Base-by-base conservation (phyloP, 2,329 filamentous ascomycete species). In the Colletotrichum navitas region DNA sequence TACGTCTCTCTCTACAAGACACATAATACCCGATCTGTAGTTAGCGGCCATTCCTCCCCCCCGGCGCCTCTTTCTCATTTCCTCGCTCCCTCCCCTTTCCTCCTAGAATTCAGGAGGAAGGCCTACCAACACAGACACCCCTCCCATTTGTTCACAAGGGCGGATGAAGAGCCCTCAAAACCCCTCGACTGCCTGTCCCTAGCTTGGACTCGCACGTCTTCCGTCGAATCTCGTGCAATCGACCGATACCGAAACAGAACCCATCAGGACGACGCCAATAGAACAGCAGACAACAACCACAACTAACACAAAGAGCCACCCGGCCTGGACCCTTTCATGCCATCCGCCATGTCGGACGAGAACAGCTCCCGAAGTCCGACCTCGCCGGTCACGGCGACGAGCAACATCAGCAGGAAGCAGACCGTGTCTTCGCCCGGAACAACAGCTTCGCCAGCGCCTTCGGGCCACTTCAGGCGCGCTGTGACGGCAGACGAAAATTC, bases 391-490 rank as follows among this genome's bases (percentile, higher is more conserved):
- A 68, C 68, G 52, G 54, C 68, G 58, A 59, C 64, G 29, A 71
- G 68, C 52, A 71, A 71, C 16, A 68, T 63, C 4, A 71, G 68
- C 55, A 71, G 68, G 51, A 71, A 71, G 64, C 68, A 71, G 52
- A 71, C 68, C n/a, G 24, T 71, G 10, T 71, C 68, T 29, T 71
- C 68, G 16, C 68, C 68, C 6, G 69, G 55, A 2, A 61, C 66
- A 45, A 65, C 69, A 36, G 52, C 71, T 63, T 68, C 68, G 34
- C 61, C 71, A 21, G 60, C 43, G 6, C 77, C 77, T 12, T 71
- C 80, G 41, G 81, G 82, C 51, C 80, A 83, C 74, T 70, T 85
- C 55, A 84, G 84, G 68, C 83, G 85, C 67, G 76, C 82, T 64
- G 80, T 79, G 62, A 84, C 83, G 39, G 76, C 83, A 60, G 82